phyloP scores from a whole-genome alignment of 2,329 filamentous ascomycete species.

The Colletotrichum horii region DNA sequence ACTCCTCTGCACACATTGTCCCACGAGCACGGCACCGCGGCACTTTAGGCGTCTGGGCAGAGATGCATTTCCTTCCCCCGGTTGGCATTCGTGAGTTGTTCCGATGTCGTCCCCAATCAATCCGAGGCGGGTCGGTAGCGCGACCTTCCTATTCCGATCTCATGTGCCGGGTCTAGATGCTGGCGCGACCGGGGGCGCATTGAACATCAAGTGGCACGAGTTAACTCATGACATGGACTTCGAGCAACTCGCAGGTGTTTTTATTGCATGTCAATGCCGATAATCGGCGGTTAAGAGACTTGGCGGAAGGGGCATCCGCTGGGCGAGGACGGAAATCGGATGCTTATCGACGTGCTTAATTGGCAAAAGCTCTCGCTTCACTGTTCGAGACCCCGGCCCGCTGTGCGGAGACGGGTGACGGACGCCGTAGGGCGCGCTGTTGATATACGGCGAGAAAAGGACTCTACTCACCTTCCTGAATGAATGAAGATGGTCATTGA shows the following conservation, averaged over 20 bases:
- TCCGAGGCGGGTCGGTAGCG: not conserved
- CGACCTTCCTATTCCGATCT: conserved; percentile 15
- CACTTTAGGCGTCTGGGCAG: conserved; percentile 1
- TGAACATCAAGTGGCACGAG: not conserved
- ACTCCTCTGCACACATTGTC: not conserved
- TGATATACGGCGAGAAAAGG: not conserved
- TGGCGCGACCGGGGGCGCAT: not conserved
- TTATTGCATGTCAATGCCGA: not conserved
- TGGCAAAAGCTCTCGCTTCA: not conserved
- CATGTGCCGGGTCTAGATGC: not conserved
- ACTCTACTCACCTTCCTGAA: not conserved
- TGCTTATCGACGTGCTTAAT: not conserved
- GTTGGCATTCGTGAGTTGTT: not conserved
- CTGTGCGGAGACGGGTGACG: not conserved
- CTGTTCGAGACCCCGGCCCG: not conserved
- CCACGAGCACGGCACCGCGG: not conserved
- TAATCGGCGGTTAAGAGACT: not conserved
- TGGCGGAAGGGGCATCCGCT: not conserved
- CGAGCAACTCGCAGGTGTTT: not conserved
- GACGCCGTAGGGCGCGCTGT: not conserved
- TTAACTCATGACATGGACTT: not conserved
- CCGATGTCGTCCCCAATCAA: not conserved
- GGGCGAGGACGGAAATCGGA: not conserved
- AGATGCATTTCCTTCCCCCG: not conserved
- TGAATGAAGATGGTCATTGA: not conserved